These are phyloP conservation scores for Plasmodium cynomolgi DNA, from an alignment of 169 alveolate genomes.

Conservation along the genomic window DNA sequence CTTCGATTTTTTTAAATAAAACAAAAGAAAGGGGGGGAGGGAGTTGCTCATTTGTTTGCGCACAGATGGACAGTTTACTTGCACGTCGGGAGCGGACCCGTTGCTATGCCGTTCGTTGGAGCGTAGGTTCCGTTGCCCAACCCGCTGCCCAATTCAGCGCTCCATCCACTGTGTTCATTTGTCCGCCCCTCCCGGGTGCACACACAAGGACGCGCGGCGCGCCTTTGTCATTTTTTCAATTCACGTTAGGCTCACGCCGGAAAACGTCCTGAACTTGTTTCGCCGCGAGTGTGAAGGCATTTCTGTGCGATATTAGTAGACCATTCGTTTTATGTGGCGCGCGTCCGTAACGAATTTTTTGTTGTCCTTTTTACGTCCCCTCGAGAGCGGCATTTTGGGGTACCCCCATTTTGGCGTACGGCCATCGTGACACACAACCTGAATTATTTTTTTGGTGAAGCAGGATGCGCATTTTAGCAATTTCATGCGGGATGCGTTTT, in stretches of 20 bases:
- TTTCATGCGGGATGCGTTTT: not conserved
- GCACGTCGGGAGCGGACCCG: not conserved
- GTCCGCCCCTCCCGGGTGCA: not conserved
- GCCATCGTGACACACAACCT: not conserved
- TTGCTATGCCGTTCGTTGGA: not conserved
- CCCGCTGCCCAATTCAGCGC: not conserved
- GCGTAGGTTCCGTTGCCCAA: not conserved
- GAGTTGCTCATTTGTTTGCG: not conserved
- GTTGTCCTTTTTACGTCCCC: not conserved
- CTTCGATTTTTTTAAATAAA: conserved; percentile 67
- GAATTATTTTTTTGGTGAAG: not conserved
- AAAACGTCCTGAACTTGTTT: not conserved
- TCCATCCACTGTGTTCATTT: not conserved
- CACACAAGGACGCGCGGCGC: not conserved
- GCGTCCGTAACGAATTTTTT: not conserved
- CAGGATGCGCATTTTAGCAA: no score
- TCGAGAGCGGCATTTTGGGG: not conserved
- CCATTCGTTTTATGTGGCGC: not conserved
- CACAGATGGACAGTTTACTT: not conserved
- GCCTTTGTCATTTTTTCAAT: not conserved
- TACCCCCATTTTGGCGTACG: not conserved
- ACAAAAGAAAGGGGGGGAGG: not conserved
- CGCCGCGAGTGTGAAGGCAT: not conserved
- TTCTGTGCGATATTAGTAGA: not conserved
- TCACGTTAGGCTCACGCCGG: not conserved